Evolutionary conservation across 2,329 filamentous ascomycete species (phyloP).

Genomic region (Neobulgaria alba): DNA sequence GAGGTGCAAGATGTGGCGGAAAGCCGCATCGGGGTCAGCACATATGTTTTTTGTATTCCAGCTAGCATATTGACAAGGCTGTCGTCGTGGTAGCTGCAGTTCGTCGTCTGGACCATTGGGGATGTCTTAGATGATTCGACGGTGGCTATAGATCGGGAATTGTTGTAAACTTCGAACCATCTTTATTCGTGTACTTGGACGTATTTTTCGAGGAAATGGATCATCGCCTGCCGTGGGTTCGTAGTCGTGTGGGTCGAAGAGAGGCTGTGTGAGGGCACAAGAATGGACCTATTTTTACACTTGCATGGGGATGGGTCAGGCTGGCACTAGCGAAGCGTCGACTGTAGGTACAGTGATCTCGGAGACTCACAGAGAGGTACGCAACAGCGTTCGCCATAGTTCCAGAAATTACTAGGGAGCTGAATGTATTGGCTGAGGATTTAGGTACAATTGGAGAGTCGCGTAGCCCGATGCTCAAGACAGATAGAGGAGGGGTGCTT

Average conservation of each 20-base stretch:
- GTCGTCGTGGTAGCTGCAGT: too few relatives aligned
- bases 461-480: too few relatives aligned
- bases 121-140: conserved; percentile 47
- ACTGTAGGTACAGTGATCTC: conserved; percentile 2
- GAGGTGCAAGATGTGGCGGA: too few relatives aligned
- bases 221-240: conserved; percentile 43
- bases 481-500: too few relatives aligned
- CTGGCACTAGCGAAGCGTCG: conserved; percentile 1
- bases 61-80: too few relatives aligned
- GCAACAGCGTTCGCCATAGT: too few relatives aligned
- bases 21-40: too few relatives aligned
- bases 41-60: too few relatives aligned
- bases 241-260: conserved; percentile 37
- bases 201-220: conserved; percentile 41
- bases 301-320: conserved; percentile 13
- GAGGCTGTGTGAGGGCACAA: conserved; percentile 10
- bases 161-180: conserved; percentile 61
- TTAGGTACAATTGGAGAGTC: too few relatives aligned
- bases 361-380: conserved; percentile 18
- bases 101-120: conserved; percentile 30
- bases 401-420: too few relatives aligned
- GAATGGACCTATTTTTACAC: conserved; percentile 17
- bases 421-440: too few relatives aligned
- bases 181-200: conserved; percentile 58
- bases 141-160: conserved; percentile 42